Evolutionary conservation across 441 rosid genomes (phyloP), one percentile per base, ranked within the genome.

Genomic region (Corymbia citriodora): DNA sequence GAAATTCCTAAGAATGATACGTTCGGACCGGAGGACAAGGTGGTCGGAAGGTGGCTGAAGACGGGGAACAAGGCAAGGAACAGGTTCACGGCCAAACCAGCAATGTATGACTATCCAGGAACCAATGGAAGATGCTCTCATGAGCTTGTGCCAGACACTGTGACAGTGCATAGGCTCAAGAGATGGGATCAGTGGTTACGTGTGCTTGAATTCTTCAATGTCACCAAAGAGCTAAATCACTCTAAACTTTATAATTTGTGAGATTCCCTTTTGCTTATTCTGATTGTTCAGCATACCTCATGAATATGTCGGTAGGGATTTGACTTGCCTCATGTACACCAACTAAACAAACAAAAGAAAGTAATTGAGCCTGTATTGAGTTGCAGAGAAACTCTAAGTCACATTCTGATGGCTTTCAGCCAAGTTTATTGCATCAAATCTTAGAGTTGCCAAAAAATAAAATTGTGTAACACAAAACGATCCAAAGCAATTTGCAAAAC

Each of bases 41-140:
- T 94, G 92, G 94, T 93, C 5, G 95, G 92, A 36, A 91, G 82
- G 82, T 95, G 95, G 94, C 89, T 95, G 90, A 93, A 93, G 7
- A 36, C 88, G 63, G 94, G 95, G 19, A 92, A 92, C 17, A 94
- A 93, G 88, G 95, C 88, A 12, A 93, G 87, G 89, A 93, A 93
- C 45, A 55, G 94, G 55, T 91, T 91, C 90, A 90, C 91, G 7
- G 33, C 88, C 29, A 95, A 95, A 89, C 93, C 93, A 45, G 92
- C 81, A 13, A 95, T 95, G 94, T 93, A 94, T 87, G 94, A 95
- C 88, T 95, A 92, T 91, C 96, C 94, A 18, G 93, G 94, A 54
- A 89, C 93, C 48, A 93, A 93, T 55, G 93, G 93, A 13, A 91
- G 50, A 74, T 94, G 96, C 87, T 92, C 95, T 3, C 95, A 93